Percentiles rank a stretch among this genome's conserved stretches.
phyloP scores from a whole-genome alignment of 768 basidiomycete genomes.

The Hypholoma fasciculare region DNA sequence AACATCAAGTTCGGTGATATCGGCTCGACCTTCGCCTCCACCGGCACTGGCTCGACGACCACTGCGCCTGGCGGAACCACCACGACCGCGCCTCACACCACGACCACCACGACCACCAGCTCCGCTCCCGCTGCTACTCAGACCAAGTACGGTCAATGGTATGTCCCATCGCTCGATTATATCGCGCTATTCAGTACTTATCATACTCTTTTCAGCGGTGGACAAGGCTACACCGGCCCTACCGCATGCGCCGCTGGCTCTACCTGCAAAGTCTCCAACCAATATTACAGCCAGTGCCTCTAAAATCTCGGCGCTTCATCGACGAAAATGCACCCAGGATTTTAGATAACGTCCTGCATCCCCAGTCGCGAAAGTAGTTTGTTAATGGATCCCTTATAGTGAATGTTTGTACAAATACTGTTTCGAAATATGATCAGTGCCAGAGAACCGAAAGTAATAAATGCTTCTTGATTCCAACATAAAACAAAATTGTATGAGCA shows the following conservation, averaged over 20 bases:
- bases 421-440: no score
- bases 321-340: background rate
- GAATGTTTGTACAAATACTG: no score
- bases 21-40: conserved; percentile 39
- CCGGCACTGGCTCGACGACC: conserved; percentile 5
- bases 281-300: conserved; percentile 33
- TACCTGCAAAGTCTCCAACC: conserved; percentile 26
- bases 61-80: background rate
- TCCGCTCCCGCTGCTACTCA: conserved; percentile 28
- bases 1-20: conserved; percentile 56
- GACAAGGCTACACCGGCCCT: conserved; percentile 28
- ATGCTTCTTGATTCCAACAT: no score
- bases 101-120: conserved; percentile 14
- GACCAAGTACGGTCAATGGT: conserved; percentile 34
- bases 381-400: background rate
- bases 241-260: conserved; percentile 28
- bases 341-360: background rate
- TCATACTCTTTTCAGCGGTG: conserved; percentile 23
- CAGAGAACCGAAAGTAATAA: no score
- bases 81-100: conserved; percentile 3
- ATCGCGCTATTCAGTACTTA: background rate
- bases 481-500: no score
- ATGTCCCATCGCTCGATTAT: background rate
- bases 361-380: background rate
- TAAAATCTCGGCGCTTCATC: conserved; percentile 10